Base-by-base conservation (phyloP, 176 grass and related monocot species). In the Zea luxurians region DNA sequence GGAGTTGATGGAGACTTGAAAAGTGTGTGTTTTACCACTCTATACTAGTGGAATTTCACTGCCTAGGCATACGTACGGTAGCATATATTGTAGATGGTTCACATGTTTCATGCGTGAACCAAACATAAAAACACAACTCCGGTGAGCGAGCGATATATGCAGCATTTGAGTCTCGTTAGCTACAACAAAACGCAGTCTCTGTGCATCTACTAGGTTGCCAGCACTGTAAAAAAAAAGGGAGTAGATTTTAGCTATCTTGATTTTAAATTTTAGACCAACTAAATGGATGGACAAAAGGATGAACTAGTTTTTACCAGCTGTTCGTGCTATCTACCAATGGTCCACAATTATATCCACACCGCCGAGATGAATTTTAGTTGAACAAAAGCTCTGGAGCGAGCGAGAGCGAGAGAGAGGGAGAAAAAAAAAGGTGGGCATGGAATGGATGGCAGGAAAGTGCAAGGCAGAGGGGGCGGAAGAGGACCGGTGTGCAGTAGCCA, bases 381-480 rank as follows among this genome's bases (percentile, higher is more conserved):
- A 27, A 27, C 52, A 5, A 17, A 5, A 17, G 52, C 5, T 17
- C 2, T 47, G 11, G 38, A 40, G 38, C 3, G 38, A 15, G 50
- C 17, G 13, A 54, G 70, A 57, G 34, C 0, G 27, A 49, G 4
- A 54, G 1, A 63, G 27, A 27, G 27, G 27, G 20, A 3, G 13
- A 13, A 17, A 43, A 8, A 47, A 10, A 45, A 48, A 48, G 4
- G 8, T 11, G 21, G n/a, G 4, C 44, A n/a, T 62, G 34, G 75
- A 37, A 37, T 5, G 15, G 35, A 44, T 4, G 13, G 16, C 11
- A 48, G 16, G 61, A 78, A 66, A 78, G 75, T 64, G 61, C 75
- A 63, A 49, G 74, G 73, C 74, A 64, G 43, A 70, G 48, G 48
- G 48, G 48, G 70, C n/a, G 48, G 48, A 72, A 72, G 48, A 53